Conservation (phyloP, 106 monocot genomes). For the Phalaenopsis aphrodite region DNA sequence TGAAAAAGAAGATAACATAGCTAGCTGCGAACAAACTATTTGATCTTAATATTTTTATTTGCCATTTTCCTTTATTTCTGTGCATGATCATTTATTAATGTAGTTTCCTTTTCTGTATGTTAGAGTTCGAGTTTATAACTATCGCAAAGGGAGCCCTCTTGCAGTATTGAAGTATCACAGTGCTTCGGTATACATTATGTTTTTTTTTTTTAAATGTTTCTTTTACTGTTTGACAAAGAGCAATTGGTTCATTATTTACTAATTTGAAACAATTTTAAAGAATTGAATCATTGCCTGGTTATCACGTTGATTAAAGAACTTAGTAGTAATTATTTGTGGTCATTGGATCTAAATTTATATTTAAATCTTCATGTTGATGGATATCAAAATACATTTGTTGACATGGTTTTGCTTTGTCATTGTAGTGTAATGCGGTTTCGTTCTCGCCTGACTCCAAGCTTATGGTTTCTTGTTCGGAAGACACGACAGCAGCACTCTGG, state of each 20-base stretch:
- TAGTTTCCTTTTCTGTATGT: neutral
- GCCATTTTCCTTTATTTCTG: neutral
- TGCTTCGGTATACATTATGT: constrained; percentile 49
- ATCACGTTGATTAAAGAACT: neutral
- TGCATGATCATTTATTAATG: constrained; percentile 4
- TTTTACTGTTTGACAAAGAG: neutral
- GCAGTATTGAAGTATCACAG: constrained; percentile 90
- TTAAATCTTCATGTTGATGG: neutral
- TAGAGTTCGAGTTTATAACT: constrained; percentile 87
- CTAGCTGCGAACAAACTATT: neutral
- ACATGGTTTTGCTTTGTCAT: neutral
- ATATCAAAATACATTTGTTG: neutral
- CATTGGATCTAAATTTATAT: neutral
- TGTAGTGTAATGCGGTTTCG: constrained; percentile 78
- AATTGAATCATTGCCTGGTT: neutral
- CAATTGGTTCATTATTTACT: neutral
- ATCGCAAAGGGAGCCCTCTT: constrained; percentile 78
- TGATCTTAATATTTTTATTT: neutral
- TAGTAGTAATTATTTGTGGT: neutral
- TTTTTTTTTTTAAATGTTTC: neutral
- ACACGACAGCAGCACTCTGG: constrained; percentile 88
- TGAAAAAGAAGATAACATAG: neutral
- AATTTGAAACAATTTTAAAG: neutral
- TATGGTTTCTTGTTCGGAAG: constrained; percentile 85
- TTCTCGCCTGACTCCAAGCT: constrained; percentile 67